These are phyloP conservation scores for Scytalidium lignicola DNA, from an alignment of 2,329 filamentous ascomycete genomes.

Conservation along the genomic window DNA sequence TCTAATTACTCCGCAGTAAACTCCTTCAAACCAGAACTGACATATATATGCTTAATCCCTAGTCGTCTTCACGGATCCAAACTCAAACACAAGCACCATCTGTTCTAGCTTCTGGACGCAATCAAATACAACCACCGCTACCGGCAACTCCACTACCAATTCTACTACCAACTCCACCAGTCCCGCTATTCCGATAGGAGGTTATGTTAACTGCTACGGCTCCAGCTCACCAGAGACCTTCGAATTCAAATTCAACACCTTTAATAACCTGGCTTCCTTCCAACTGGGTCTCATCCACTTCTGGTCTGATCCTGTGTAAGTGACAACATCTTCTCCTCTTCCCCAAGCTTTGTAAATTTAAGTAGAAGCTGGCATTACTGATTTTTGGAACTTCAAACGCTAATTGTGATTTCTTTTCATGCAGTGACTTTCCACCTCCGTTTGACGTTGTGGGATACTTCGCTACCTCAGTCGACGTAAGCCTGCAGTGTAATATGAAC, in stretches of 20 bases:
- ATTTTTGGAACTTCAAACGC: not conserved
- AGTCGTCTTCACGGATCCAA: conserved; percentile 24
- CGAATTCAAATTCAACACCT: conserved; percentile 17
- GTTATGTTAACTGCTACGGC: not conserved
- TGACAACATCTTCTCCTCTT: not conserved
- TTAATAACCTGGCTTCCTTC: conserved; percentile 12
- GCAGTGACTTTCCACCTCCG: conserved; percentile 17
- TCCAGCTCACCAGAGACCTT: conserved; percentile 9
- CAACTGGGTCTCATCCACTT: conserved; percentile 15
- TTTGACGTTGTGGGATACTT: conserved; percentile 15
- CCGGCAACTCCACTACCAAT: conserved; percentile 5
- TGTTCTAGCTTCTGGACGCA: conserved; percentile 19
- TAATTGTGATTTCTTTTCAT: not conserved
- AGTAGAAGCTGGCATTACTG: too few species aligned
- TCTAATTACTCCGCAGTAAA: not conserved
- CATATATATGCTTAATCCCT: not conserved
- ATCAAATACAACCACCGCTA: conserved; percentile 9
- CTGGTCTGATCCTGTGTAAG: conserved; percentile 18
- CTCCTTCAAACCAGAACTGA: not conserved
- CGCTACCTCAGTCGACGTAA: conserved; percentile 5
- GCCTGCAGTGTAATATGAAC: not conserved
- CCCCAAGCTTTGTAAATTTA: too few species aligned
- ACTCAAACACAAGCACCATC: conserved; percentile 22
- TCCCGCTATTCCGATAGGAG: not conserved
- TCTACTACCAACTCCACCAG: conserved; percentile 4